Conservation (phyloP, 2,329 filamentous ascomycete species). For the Xylariales sp. region DNA sequence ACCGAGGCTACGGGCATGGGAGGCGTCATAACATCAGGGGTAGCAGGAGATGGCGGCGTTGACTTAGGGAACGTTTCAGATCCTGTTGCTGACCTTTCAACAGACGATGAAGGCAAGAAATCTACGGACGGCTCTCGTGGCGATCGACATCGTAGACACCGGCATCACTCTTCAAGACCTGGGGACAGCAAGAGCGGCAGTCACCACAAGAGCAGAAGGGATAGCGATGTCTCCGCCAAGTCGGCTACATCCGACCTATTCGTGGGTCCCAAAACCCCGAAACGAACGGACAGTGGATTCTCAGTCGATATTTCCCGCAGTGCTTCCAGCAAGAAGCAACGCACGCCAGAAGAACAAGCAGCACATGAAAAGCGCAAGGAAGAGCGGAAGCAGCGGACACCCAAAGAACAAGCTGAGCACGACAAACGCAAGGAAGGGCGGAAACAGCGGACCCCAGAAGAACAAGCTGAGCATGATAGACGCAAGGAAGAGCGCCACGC, state of each 20-base stretch:
- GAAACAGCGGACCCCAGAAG: conserved; percentile 5
- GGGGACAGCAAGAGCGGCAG: conserved; percentile 4
- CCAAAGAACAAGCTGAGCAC: conserved; percentile 9
- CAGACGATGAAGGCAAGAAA: conserved; percentile 12
- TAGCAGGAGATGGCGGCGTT: conserved; percentile 7
- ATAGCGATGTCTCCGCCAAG: conserved; percentile 8
- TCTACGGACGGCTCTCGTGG: conserved; percentile 5
- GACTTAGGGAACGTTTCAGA: conserved; percentile 8
- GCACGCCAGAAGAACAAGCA: conserved; percentile 7
- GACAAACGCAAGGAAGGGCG: conserved; percentile 7
- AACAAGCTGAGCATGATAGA: conserved; percentile 5
- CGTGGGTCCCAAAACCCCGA: background rate
- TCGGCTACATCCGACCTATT: conserved; percentile 8
- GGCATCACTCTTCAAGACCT: conserved; percentile 4
- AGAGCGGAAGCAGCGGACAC: background rate
- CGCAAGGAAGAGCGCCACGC: conserved; percentile 5
- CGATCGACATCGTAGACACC: conserved; percentile 4
- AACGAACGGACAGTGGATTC: conserved; percentile 9
- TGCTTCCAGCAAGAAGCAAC: background rate
- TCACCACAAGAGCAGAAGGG: conserved; percentile 8
- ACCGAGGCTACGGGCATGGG: background rate
- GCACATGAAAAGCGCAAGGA: conserved; percentile 4
- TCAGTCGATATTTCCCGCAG: conserved; percentile 1
- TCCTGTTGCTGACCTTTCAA: conserved; percentile 12
- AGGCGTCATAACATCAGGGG: conserved; percentile 10